Evolutionary conservation across 2,329 filamentous ascomycete genomes (phyloP).

Genomic region (Nothophoma quercina): DNA sequence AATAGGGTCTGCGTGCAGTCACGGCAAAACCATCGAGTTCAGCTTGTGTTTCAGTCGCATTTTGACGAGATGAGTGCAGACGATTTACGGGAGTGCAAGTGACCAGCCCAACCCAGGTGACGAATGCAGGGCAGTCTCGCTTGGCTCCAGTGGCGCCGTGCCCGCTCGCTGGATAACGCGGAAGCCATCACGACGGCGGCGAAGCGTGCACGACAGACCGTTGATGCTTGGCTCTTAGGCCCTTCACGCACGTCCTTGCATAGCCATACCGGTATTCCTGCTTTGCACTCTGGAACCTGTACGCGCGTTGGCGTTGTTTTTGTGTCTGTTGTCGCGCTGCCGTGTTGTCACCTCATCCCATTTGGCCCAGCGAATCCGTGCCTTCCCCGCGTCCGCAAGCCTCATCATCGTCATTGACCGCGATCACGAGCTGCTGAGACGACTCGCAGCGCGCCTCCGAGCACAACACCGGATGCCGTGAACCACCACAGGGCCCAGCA

Average conservation of each 20-base stretch:
- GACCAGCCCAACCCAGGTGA: too few species aligned
- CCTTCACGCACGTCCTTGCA: constrained; percentile 16
- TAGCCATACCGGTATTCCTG: constrained; percentile 5
- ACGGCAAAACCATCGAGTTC: background rate
- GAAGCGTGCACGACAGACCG: constrained; percentile 12
- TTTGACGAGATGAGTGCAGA: background rate
- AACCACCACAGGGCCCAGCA: constrained; percentile 24
- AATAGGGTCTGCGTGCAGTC: constrained; percentile 2
- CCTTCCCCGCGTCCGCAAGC: constrained; percentile 13
- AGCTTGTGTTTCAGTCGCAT: background rate
- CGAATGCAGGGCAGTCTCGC: background rate
- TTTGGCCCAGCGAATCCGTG: constrained; percentile 5
- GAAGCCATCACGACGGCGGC: constrained; percentile 8
- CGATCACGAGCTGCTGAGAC: constrained; percentile 16
- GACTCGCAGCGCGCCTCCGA: constrained; percentile 3
- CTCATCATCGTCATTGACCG: constrained; percentile 17
- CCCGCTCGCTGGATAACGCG: constrained; percentile 1
- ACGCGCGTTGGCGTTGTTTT: background rate
- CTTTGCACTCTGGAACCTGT: background rate
- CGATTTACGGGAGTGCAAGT: too few species aligned
- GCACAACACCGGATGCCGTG: constrained; percentile 17
- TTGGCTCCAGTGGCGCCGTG: constrained; percentile 1
- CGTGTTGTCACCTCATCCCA: constrained; percentile 10
- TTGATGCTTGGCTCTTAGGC: constrained; percentile 15
- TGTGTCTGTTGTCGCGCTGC: constrained; percentile 5